Conservation (phyloP, 2,329 filamentous ascomycete genomes). For the Neonectria faginata region DNA sequence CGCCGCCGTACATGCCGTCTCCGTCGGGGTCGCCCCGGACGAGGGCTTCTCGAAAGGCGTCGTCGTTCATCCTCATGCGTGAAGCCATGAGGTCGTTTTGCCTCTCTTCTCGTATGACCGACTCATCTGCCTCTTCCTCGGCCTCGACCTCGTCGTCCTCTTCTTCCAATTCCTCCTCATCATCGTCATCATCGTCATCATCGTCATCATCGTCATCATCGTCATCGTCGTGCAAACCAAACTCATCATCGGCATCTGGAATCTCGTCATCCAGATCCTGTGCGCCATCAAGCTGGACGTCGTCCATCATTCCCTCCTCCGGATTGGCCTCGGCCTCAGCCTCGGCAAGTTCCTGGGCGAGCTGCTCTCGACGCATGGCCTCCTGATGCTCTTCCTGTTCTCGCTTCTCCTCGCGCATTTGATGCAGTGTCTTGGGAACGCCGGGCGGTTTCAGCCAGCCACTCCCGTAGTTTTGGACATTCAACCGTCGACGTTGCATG, state of each 20-base stretch:
- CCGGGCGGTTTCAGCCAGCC: conserved; percentile 93
- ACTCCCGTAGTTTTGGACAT: conserved; percentile 88
- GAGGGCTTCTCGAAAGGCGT: conserved; percentile 71
- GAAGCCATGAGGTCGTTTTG: conserved; percentile 63
- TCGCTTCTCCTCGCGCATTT: conserved; percentile 87
- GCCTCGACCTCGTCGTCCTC: conserved; percentile 55
- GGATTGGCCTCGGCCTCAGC: conserved; percentile 62
- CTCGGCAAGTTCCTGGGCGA: conserved; percentile 80
- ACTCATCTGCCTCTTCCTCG: conserved; percentile 55
- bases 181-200: conserved; percentile 57
- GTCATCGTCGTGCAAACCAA: conserved; percentile 61
- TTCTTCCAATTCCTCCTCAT: conserved; percentile 56
- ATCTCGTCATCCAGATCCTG: conserved; percentile 79
- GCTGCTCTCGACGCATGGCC: conserved; percentile 75
- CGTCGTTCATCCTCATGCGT: conserved; percentile 67
- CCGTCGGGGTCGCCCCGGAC: conserved; percentile 62
- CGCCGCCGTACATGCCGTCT: conserved; percentile 64
- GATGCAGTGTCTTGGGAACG: conserved; percentile 87
- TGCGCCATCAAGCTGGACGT: conserved; percentile 66
- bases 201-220: conserved; percentile 58
- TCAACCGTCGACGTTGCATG: conserved; percentile 79
- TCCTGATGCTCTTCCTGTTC: conserved; percentile 89
- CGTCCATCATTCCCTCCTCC: conserved; percentile 63
- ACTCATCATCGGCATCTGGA: conserved; percentile 72
- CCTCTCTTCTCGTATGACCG: conserved; percentile 56